These are phyloP conservation scores for Smallanthus sonchifolius DNA, from an alignment of 129 eudicot genomes.

Conservation along the genomic window DNA sequence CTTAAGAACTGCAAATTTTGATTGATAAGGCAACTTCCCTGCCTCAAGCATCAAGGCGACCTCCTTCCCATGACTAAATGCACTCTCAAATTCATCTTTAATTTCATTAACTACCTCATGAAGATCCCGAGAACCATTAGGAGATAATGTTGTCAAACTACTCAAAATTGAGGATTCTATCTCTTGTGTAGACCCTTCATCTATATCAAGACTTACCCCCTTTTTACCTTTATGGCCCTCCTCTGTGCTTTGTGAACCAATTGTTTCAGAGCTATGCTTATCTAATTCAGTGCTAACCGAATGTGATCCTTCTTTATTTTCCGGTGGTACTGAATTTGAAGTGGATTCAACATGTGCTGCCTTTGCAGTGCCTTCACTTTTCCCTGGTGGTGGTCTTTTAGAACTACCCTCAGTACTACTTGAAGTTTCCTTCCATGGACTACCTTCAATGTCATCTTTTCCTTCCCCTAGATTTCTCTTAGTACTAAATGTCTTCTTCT, in stretches of 20 bases:
- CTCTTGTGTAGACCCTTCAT: constrained; percentile 57
- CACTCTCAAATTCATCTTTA: constrained; percentile 69
- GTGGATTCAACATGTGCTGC: constrained; percentile 28
- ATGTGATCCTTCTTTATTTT: constrained; percentile 18
- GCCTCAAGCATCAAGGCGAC: constrained; percentile 92
- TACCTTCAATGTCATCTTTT: constrained; percentile 10
- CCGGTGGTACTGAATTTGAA: constrained; percentile 22
- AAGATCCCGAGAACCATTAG: constrained; percentile 79
- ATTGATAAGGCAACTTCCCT: constrained; percentile 77
- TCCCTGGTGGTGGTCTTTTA: constrained; percentile 32
- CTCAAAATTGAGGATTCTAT: constrained; percentile 60
- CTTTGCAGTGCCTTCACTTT: constrained; percentile 30
- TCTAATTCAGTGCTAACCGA: constrained; percentile 42
- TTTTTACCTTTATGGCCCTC: constrained; percentile 51
- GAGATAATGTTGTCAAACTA: constrained; percentile 62
- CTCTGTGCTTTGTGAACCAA: constrained; percentile 43
- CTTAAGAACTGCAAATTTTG: constrained; percentile 54
- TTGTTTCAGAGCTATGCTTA: constrained; percentile 50
- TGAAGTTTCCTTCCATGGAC: constrained; percentile 21
- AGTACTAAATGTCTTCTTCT: constrained; percentile 29
- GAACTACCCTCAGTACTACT: constrained; percentile 31
- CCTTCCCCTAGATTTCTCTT: constrained; percentile 36
- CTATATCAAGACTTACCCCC: constrained; percentile 73
- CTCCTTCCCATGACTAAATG: constrained; percentile 79
- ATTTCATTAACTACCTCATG: constrained; percentile 82